Evolutionary conservation across 768 basidiomycete species (phyloP).

Genomic region (Royoungia palumana): DNA sequence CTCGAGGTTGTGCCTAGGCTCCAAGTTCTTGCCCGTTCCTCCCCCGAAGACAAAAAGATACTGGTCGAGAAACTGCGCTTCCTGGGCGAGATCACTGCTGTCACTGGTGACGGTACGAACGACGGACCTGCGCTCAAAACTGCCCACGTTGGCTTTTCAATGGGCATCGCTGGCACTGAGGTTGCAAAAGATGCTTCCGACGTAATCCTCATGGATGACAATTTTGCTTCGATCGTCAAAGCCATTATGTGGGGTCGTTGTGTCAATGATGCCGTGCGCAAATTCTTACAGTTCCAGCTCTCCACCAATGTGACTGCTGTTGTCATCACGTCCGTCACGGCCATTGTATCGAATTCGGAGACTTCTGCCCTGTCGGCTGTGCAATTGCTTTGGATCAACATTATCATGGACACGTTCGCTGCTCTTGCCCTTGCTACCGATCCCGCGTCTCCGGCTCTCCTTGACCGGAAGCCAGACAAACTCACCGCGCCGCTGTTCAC

Average conservation of each 20-base stretch:
- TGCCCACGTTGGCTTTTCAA: conserved; percentile 95
- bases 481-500: conserved; percentile 87
- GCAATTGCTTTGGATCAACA: conserved; percentile 97
- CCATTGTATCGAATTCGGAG: conserved; percentile 75
- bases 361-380: conserved; percentile 90
- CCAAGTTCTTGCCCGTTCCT: conserved; percentile 95
- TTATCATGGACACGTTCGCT: conserved; percentile 99
- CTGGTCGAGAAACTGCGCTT: conserved; percentile 85
- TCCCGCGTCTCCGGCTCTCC: conserved; percentile 74
- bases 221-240: conserved; percentile 92
- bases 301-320: conserved; percentile 96
- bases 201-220: conserved; percentile 97
- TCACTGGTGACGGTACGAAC: conserved; percentile 98
- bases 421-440: conserved; percentile 97
- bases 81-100: conserved; percentile 88
- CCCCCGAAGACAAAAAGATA: conserved; percentile 94
- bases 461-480: conserved; percentile 89
- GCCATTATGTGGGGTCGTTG: conserved; percentile 99
- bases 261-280: conserved; percentile 96
- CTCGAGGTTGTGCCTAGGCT: conserved; percentile 85
- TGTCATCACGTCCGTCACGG: conserved; percentile 87
- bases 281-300: conserved; percentile 95
- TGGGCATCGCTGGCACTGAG: conserved; percentile 96
- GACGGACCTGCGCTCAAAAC: conserved; percentile 96
- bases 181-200: conserved; percentile 99